Conservation (phyloP, 2,329 filamentous ascomycete species). For the Exutisphaerella laricina region DNA sequence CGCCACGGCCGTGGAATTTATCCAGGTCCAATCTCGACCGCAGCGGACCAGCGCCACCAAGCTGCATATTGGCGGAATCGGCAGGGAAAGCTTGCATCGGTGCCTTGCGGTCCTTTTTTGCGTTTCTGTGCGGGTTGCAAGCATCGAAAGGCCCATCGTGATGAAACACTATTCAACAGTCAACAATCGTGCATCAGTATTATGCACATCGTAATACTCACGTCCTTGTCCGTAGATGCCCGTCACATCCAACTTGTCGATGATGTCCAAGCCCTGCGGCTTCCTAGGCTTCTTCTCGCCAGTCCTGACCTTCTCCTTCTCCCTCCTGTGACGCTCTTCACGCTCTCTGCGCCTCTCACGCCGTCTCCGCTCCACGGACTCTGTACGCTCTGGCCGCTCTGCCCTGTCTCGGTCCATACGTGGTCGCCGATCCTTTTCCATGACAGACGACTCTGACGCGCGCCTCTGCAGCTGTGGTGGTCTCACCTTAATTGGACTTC, state of each 20-base stretch:
- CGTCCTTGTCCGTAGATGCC: conserved; percentile 90
- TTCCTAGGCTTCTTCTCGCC: conserved; percentile 36
- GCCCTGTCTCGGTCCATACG: conserved; percentile 38
- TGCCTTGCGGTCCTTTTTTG: conserved; percentile 71
- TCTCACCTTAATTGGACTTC: conserved; percentile 36
- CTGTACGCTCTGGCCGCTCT: conserved; percentile 28
- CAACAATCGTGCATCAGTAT: too few species aligned
- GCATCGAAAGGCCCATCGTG: conserved; percentile 98
- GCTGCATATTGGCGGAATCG: conserved; percentile 83
- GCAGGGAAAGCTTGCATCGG: conserved; percentile 97
- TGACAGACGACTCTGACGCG: conserved; percentile 73
- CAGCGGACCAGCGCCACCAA: conserved; percentile 81
- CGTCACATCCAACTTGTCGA: conserved; percentile 93
- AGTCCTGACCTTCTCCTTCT: conserved; percentile 37
- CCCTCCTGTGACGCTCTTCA: conserved; percentile 48
- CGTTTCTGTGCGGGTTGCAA: conserved; percentile 89
- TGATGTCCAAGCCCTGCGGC: conserved; percentile 66
- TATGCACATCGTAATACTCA: conserved; percentile 49
- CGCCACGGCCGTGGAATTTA: conserved; percentile 76
- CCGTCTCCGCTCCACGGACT: conserved; percentile 50
- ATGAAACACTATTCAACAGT: conserved; percentile 86
- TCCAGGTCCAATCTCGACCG: conserved; percentile 78
- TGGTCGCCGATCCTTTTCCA: conserved; percentile 59
- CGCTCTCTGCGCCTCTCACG: conserved; percentile 42
- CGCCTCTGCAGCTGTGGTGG: conserved; percentile 55